Conservation (phyloP, 75 land plant genomes). For the Azolla pinnata region DNA sequence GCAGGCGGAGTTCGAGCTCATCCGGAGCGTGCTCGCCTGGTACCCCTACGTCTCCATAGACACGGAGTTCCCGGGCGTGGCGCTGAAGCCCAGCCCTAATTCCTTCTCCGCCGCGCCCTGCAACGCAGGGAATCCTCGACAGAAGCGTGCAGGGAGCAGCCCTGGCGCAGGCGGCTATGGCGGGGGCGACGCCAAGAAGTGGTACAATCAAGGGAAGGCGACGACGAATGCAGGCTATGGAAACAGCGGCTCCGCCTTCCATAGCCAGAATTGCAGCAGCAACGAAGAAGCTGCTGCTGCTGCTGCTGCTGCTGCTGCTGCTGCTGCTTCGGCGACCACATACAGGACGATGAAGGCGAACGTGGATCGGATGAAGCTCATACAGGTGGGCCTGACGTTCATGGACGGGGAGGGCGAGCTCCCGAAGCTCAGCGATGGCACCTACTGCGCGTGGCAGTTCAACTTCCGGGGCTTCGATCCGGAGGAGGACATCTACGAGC, state of each 20-base stretch:
- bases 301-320: conserved; percentile 40
- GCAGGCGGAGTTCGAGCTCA: conserved; percentile 34
- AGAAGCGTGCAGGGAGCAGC: too few relatives aligned
- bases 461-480: conserved; percentile 28
- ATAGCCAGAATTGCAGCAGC: too few relatives aligned
- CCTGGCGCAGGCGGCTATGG: too few relatives aligned
- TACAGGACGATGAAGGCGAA: conserved; percentile 50
- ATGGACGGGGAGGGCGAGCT: conserved; percentile 59
- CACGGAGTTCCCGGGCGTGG: conserved; percentile 52
- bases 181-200: too few relatives aligned
- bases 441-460: conserved; percentile 31
- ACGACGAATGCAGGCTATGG: too few relatives aligned
- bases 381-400: conserved; percentile 67
- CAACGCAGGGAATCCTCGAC: conserved; percentile 2
- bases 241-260: too few relatives aligned
- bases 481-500: conserved; percentile 28
- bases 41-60: conserved; percentile 36
- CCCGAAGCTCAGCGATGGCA: too few relatives aligned
- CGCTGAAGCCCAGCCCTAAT: conserved; percentile 14
- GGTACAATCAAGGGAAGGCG: too few relatives aligned
- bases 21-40: conserved; percentile 23
- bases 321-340: conserved; percentile 36
- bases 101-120: conserved; percentile 2
- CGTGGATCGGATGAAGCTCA: conserved; percentile 56
- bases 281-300: too few relatives aligned